Conservation (phyloP, 257 asterid species). For the Penstemon eatonii region DNA sequence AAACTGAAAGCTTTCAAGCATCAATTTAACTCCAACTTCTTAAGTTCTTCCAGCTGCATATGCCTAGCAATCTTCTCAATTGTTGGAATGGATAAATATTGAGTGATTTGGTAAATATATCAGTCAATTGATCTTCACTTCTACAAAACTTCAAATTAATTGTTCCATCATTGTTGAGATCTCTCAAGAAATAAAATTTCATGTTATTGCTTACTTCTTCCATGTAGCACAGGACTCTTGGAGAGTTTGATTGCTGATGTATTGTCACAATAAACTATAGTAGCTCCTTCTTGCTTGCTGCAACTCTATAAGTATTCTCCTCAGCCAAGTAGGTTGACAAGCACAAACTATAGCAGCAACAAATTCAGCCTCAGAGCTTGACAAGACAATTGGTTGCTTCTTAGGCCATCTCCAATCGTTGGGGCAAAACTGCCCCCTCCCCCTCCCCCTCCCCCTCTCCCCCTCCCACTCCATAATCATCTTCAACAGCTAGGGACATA, state of each 20-base stretch:
- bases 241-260: conserved; percentile 15
- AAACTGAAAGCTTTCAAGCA: neutral
- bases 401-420: too few species aligned
- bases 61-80: neutral
- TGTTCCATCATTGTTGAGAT: neutral
- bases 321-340: too few species aligned
- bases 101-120: conserved; percentile 5
- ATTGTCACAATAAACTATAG: conserved; percentile 5
- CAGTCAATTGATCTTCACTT: conserved; percentile 2
- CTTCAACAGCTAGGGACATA: too few species aligned
- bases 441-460: too few species aligned
- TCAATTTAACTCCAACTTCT: neutral
- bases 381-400: too few species aligned
- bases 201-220: conserved; percentile 5
- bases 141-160: neutral
- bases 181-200: conserved; percentile 13
- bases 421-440: too few species aligned
- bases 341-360: too few species aligned
- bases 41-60: neutral
- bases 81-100: neutral
- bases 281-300: neutral
- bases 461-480: too few species aligned
- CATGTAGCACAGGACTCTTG: neutral
- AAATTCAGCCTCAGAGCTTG: too few species aligned
- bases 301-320: neutral